Conservation (phyloP, 441 rosid genomes). For the Syzygium malaccense region DNA sequence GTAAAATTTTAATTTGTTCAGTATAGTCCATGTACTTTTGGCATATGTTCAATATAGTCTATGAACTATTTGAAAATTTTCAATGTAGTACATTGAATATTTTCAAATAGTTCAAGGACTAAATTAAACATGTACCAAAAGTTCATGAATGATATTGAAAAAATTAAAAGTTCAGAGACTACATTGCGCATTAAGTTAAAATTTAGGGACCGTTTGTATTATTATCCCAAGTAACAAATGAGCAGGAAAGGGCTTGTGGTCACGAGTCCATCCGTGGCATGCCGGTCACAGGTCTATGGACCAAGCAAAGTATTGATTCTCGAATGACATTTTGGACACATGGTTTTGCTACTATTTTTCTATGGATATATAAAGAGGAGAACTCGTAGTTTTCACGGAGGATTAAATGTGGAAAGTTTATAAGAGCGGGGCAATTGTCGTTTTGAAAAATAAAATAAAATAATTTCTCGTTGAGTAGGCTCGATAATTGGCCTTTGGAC, state of each 20-base stretch:
- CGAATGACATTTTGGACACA: not conserved
- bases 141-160: fast-evolving
- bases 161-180: no score
- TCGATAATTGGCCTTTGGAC: not conserved
- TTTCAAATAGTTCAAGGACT: no score
- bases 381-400: not conserved
- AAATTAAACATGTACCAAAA: no score
- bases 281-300: not conserved
- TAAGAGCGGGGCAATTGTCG: not conserved
- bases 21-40: no score
- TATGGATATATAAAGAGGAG: not conserved
- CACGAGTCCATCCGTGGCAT: not conserved
- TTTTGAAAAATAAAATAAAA: not conserved
- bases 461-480: not conserved
- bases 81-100: no score
- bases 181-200: no score
- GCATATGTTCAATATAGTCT: no score
- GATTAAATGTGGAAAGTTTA: not conserved
- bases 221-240: not conserved
- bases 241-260: not conserved
- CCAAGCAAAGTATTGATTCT: not conserved
- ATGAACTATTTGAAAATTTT: no score
- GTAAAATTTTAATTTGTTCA: no score
- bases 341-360: not conserved
- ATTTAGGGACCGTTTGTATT: no score